Conservation (phyloP, 345 rosid genomes). For the Stellera chamaejasme region DNA sequence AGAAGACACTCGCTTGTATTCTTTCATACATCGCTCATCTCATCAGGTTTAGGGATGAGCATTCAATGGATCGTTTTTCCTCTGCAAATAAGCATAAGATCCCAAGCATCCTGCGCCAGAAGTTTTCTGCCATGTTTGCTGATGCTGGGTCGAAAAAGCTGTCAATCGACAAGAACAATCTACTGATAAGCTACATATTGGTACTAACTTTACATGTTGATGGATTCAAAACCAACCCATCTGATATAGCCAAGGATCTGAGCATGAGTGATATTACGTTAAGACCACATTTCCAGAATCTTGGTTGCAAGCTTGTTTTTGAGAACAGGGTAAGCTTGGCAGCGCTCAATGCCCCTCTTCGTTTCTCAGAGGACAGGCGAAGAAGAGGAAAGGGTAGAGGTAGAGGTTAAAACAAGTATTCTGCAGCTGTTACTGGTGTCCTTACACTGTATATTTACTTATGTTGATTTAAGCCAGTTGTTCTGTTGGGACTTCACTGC, state of each 20-base stretch:
- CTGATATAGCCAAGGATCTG: slow-evolving; percentile 72
- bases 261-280: slow-evolving; percentile 33
- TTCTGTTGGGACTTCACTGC: too few relatives aligned
- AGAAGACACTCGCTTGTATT: slow-evolving; percentile 31
- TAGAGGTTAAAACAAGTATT: slow-evolving; percentile 5
- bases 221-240: slow-evolving; percentile 45
- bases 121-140: slow-evolving; percentile 39
- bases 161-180: slow-evolving; percentile 42
- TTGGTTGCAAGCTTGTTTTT: slow-evolving; percentile 62
- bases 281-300: slow-evolving; percentile 44
- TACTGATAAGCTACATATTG: slow-evolving; percentile 66
- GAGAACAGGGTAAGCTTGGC: slow-evolving; percentile 23
- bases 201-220: slow-evolving; percentile 77
- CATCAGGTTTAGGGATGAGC: slow-evolving; percentile 65
- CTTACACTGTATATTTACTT: too few relatives aligned
- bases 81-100: slow-evolving; percentile 53
- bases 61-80: slow-evolving; percentile 36
- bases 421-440: neutral
- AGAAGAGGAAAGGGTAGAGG: slow-evolving; percentile 25
- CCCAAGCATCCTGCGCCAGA: slow-evolving; percentile 48
- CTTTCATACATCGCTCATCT: slow-evolving; percentile 64
- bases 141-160: slow-evolving; percentile 32
- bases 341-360: slow-evolving; percentile 59
- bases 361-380: slow-evolving; percentile 33
- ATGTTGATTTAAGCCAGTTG: too few relatives aligned